Base-by-base conservation (phyloP, 1,284 basidiomycete genomes). In the Moesziomyces sp. region DNA sequence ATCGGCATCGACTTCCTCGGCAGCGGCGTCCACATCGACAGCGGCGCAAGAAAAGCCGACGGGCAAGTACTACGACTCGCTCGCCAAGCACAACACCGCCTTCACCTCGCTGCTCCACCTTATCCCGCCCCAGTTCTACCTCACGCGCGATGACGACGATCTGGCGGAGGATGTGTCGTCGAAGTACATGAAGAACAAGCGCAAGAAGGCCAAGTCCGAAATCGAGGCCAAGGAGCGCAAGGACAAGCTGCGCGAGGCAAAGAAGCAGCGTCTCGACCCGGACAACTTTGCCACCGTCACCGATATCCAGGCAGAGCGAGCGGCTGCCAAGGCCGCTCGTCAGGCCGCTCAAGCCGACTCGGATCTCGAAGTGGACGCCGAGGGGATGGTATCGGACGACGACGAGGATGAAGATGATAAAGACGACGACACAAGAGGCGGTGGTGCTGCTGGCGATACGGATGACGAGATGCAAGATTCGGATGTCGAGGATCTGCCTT, bases 151-250 rank as follows among this genome's bases (percentile, higher is more conserved):
- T 14, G 67, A 76, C 23, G 71, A 76, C 16, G 76, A 66, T 10
- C 53, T 58, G n/a, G 79, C 75, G 8, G 65, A 70, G 14, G 72
- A 59, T 14, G 51, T 60, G 16, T 71, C 68, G 5, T 60, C 67
- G 46, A 79, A 81, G 53, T 82, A 74, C 74, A 73, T 77, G 62
- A 83, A 83, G 69, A 83, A 82, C 71, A 82, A 79, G 51, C 72
- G 74, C 58, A 79, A 75, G 53, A 79, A 82, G 76, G 72, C 70
- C 48, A 77, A 83, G 58, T 76, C 75, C 40, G 76, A 79, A 50
- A 64, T 75, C 46, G 76, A 80, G 38, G 77, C 77, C 1, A 59
- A 70, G n/a, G 71, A 73, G 52, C 70, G 75, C 45, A 83, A 83
- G 59, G 56, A 74, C 9, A 68, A 66, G 54, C 54, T 66, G 14